These are phyloP conservation scores for Nissolia schottii DNA, from an alignment of 306 rosid species.

Conservation along the genomic window DNA sequence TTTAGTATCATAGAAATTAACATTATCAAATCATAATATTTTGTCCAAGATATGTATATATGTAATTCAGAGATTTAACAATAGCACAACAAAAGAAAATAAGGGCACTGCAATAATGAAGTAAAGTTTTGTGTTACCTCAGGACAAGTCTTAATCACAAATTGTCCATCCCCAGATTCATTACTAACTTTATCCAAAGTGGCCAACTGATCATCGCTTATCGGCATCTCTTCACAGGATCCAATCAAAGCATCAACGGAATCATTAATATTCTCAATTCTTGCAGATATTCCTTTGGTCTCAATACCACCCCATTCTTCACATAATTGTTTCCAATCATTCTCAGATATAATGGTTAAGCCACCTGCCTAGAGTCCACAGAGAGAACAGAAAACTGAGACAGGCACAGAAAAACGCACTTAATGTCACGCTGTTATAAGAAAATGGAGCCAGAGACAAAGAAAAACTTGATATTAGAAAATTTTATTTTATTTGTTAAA, in stretches of 20 bases:
- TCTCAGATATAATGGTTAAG: constrained; percentile 68
- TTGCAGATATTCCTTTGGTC: constrained; percentile 63
- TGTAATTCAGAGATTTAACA: not conserved
- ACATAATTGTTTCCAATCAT: constrained; percentile 91
- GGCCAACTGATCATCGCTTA: constrained; percentile 46
- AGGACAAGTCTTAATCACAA: constrained; percentile 63
- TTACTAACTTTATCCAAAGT: constrained; percentile 46
- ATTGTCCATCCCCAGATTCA: constrained; percentile 51
- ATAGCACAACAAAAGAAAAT: not conserved
- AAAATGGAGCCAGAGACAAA: not conserved
- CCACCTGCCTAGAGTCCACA: constrained; percentile 67
- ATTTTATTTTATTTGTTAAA: not conserved
- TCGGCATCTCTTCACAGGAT: constrained; percentile 39
- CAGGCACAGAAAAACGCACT: not conserved
- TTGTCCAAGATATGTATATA: not conserved
- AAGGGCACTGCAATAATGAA: not conserved
- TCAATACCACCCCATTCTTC: constrained; percentile 82
- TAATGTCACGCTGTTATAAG: constrained; percentile 1
- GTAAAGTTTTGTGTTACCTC: constrained; percentile 52
- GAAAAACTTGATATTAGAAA: not conserved
- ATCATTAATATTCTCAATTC: constrained; percentile 45
- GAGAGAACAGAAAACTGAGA: constrained; percentile 29
- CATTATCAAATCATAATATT: not conserved
- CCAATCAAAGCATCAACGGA: constrained; percentile 39
- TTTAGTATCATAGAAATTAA: not conserved